Evolutionary conservation across 768 basidiomycete genomes (phyloP).

Genomic region (Crassisporium funariophilum): DNA sequence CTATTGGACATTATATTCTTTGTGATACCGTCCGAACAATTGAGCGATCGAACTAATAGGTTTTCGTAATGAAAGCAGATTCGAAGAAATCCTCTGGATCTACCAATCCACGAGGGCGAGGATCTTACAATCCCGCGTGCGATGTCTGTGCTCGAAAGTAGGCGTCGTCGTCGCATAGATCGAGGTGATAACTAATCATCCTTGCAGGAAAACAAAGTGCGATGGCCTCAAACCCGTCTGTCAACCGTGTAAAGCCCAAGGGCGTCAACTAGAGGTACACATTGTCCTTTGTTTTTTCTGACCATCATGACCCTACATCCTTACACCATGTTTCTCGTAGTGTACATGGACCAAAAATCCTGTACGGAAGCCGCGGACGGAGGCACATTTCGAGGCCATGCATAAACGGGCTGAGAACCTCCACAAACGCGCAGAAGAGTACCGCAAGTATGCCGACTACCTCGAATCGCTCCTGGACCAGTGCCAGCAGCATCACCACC

Average conservation of each 20-base stretch:
- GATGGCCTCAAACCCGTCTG: slow-evolving; percentile 48
- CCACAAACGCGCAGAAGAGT: slow-evolving; percentile 37
- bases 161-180: slow-evolving; percentile 11
- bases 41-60: slow-evolving; percentile 7
- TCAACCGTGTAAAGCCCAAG: slow-evolving; percentile 38
- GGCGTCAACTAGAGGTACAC: slow-evolving; percentile 42
- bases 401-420: slow-evolving; percentile 42
- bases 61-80: slow-evolving; percentile 15
- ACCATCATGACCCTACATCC: neutral
- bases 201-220: slow-evolving; percentile 47
- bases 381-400: slow-evolving; percentile 49
- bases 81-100: slow-evolving; percentile 15
- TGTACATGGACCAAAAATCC: slow-evolving; percentile 47
- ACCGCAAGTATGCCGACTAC: slow-evolving; percentile 40
- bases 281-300: neutral
- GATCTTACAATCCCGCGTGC: slow-evolving; percentile 27
- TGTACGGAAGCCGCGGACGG: slow-evolving; percentile 43
- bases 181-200: slow-evolving; percentile 14
- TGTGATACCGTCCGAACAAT: slow-evolving; percentile 6
- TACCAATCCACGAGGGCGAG: slow-evolving; percentile 23
- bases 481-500: slow-evolving; percentile 38
- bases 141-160: slow-evolving; percentile 38
- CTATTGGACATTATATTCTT: slow-evolving; percentile 7
- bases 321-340: slow-evolving; percentile 28
- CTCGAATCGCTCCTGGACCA: slow-evolving; percentile 46